These are phyloP conservation scores for Ormosia semicastrata DNA, from an alignment of 306 rosid genomes.

Conservation along the genomic window DNA sequence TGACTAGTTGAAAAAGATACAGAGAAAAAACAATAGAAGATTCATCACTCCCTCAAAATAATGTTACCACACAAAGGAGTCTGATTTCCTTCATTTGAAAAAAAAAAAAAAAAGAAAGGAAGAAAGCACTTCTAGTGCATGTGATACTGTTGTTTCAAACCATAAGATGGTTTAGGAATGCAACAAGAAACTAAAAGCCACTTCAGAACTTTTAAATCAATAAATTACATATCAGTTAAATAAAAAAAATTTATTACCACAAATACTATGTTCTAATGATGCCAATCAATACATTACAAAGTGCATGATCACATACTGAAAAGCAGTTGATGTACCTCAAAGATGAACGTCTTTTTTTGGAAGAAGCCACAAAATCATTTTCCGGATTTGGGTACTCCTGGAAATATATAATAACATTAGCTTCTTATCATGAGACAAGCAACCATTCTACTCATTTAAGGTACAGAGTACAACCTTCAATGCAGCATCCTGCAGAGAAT, in stretches of 20 bases:
- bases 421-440: conserved; percentile 13
- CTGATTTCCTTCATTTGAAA: not conserved
- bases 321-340: conserved; percentile 47
- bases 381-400: conserved; percentile 60
- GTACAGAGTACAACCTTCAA: conserved; percentile 57
- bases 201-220: not conserved
- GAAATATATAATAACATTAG: conserved; percentile 25
- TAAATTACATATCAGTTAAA: not conserved
- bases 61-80: not conserved
- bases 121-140: not conserved
- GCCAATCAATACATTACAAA: too few relatives aligned
- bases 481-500: conserved; percentile 66
- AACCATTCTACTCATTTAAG: conserved; percentile 21
- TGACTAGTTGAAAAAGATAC: not conserved
- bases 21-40: not conserved
- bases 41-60: not conserved
- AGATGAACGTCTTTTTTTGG: conserved; percentile 42
- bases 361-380: conserved; percentile 38
- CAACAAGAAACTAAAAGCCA: not conserved
- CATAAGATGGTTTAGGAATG: not conserved
- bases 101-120: not conserved
- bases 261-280: too few relatives aligned
- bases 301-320: not conserved
- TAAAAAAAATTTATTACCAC: not conserved
- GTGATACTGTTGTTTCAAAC: not conserved